Conservation (phyloP, 306 rosid species). For the Trifolium pratense region DNA sequence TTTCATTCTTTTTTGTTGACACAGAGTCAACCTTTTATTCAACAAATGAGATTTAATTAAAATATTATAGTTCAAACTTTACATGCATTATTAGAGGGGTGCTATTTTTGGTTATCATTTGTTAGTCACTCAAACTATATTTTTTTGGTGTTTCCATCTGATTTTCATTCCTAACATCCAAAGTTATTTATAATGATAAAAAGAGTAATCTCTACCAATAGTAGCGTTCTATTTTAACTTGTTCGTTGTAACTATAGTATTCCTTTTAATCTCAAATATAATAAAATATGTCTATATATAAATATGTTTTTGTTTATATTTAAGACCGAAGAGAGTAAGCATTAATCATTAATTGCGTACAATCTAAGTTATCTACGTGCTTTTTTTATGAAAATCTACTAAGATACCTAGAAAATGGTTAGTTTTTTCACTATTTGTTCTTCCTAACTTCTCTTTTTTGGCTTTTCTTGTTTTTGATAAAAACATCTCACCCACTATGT, state of each 20-base stretch:
- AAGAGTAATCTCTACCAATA: no score
- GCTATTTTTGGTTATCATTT: background rate
- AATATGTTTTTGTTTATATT: no score
- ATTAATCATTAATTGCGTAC: background rate
- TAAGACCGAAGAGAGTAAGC: no score
- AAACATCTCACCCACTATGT: constrained; percentile 48
- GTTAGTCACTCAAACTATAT: background rate
- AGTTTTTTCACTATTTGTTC: background rate
- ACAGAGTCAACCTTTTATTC: constrained; percentile 15
- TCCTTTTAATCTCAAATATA: no score
- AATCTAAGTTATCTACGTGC: background rate
- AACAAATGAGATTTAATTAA: background rate
- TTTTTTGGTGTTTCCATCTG: background rate
- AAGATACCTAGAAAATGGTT: background rate
- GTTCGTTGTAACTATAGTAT: no score
- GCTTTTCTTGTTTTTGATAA: constrained; percentile 35
- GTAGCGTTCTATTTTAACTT: no score
- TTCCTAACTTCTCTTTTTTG: constrained; percentile 32
- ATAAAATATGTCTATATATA: no score
- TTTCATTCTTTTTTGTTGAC: background rate
- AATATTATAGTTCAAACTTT: constrained; percentile 27
- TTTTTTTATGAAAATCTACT: background rate
- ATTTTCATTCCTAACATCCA: background rate
- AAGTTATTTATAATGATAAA: no score
- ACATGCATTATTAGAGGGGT: background rate